phyloP scores from a whole-genome alignment of 352 stramenopile genomes.

The Pythium graminicola region DNA sequence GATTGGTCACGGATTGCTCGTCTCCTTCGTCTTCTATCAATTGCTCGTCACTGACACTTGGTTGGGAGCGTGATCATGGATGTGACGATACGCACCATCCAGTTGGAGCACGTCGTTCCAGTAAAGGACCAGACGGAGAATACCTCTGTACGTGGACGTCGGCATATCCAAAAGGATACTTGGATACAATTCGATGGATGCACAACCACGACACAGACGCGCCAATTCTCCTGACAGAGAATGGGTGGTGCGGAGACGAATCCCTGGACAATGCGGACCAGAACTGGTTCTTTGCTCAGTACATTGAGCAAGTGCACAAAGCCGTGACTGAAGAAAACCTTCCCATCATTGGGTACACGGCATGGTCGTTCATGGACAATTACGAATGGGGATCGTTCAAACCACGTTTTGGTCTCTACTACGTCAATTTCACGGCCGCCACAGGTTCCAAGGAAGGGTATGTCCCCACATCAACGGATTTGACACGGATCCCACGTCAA shows the following conservation, averaged over 20 bases:
- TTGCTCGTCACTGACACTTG: conserved; percentile 32
- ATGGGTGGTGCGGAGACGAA: conserved; percentile 63
- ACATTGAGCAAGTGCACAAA: conserved; percentile 53
- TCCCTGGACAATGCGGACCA: conserved; percentile 52
- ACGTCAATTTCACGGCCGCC: conserved; percentile 45
- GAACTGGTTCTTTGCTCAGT: conserved; percentile 47
- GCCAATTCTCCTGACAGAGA: conserved; percentile 56
- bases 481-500: conserved; percentile 35
- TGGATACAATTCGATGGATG: conserved; percentile 55
- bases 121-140: conserved; percentile 30
- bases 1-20: conserved; percentile 5
- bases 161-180: conserved; percentile 47
- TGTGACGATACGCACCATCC: conserved; percentile 48
- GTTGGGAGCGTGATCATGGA: conserved; percentile 43
- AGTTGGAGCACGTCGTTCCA: conserved; percentile 49
- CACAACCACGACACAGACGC: conserved; percentile 35
- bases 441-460: conserved; percentile 33
- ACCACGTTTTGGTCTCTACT: conserved; percentile 59
- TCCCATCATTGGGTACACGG: conserved; percentile 88
- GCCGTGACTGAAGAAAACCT: conserved; percentile 54
- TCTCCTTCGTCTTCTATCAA: conserved; percentile 47
- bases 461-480: conserved; percentile 21
- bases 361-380: conserved; percentile 93
- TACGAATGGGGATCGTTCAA: conserved; percentile 90
- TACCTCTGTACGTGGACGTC: conserved; percentile 40